These are phyloP conservation scores for Botrytis tulipae DNA, from an alignment of 2,329 filamentous ascomycete genomes.

Conservation along the genomic window DNA sequence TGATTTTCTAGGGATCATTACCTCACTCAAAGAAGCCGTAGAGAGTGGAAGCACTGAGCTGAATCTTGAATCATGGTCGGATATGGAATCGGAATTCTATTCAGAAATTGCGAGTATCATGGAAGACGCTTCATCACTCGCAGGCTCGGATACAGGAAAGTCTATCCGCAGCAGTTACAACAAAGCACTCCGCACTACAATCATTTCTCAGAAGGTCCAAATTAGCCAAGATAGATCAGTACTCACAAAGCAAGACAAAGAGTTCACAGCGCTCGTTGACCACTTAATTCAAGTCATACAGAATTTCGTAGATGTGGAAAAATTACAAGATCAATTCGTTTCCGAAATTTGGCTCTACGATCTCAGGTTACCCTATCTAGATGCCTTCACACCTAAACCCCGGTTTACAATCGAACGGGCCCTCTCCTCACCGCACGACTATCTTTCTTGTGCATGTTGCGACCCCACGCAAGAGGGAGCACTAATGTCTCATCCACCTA, in stretches of 20 bases:
- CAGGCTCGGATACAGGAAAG: constrained; percentile 46
- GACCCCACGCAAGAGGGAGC: constrained; percentile 48
- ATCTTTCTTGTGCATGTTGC: constrained; percentile 72
- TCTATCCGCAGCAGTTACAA: constrained; percentile 71
- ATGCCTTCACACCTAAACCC: constrained; percentile 75
- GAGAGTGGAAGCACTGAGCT: constrained; percentile 29
- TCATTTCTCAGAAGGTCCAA: constrained; percentile 78
- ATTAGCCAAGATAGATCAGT: constrained; percentile 71
- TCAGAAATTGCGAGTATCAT: constrained; percentile 38
- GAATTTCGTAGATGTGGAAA: constrained; percentile 43
- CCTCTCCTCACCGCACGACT: constrained; percentile 71
- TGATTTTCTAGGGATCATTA: constrained; percentile 45
- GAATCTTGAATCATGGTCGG: constrained; percentile 36
- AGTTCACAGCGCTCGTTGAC: constrained; percentile 66
- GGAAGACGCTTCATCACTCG: constrained; percentile 46
- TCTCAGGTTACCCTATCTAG: constrained; percentile 63
- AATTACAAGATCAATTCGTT: constrained; percentile 51
- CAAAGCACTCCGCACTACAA: constrained; percentile 70
- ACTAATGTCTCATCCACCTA: constrained; percentile 63
- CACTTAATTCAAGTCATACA: constrained; percentile 51
- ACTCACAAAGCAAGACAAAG: constrained; percentile 67
- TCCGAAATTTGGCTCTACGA: constrained; percentile 78
- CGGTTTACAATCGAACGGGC: constrained; percentile 69
- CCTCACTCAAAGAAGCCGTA: constrained; percentile 41
- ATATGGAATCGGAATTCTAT: constrained; percentile 30